A percentile compares a stretch with the other conserved stretches of the same genome.
Conservation (phyloP, 2,329 filamentous ascomycete species). For the Aspergillus fischeri region DNA sequence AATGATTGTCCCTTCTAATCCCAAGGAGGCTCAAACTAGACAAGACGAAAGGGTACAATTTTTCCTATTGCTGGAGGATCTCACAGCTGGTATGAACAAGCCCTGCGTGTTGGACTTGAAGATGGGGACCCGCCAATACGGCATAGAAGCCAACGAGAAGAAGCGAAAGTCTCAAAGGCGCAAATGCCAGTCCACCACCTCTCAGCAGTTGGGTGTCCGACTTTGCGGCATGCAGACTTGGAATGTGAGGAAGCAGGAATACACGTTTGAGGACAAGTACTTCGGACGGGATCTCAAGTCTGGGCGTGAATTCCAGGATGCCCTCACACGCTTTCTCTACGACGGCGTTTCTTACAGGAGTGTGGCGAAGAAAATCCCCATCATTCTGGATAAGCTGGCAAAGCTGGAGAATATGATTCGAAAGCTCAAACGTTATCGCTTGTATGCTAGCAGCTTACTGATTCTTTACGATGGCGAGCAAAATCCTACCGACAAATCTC, state of each 20-base stretch:
- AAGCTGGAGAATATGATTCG: constrained; percentile 79
- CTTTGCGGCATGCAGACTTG: constrained; percentile 96
- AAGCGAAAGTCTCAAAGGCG: constrained; percentile 89
- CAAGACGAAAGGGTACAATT: constrained; percentile 69
- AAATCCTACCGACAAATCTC: constrained; percentile 18
- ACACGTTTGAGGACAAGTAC: constrained; percentile 98
- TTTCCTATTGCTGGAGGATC: constrained; percentile 87
- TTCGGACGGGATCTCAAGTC: constrained; percentile 85
- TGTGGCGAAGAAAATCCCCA: constrained; percentile 80
- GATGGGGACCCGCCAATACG: constrained; percentile 97
- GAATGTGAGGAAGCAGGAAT: constrained; percentile 77
- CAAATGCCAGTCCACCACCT: constrained; percentile 91
- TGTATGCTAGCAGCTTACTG: constrained; percentile 90
- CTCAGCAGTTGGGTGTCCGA: constrained; percentile 82
- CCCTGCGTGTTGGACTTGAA: constrained; percentile 97
- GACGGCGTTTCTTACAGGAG: constrained; percentile 79
- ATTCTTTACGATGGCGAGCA: constrained; percentile 90
- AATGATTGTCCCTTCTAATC: constrained; percentile 58
- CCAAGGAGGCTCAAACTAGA: constrained; percentile 65
- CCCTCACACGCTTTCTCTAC: constrained; percentile 83
- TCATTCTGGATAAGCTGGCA: constrained; percentile 77
- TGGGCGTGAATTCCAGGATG: constrained; percentile 82
- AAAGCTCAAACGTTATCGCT: constrained; percentile 76
- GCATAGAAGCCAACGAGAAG: constrained; percentile 83
- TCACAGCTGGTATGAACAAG: constrained; percentile 93